These are phyloP conservation scores for Coniochaeta sp. DNA, from an alignment of 2,329 filamentous ascomycete species.

Conservation along the genomic window DNA sequence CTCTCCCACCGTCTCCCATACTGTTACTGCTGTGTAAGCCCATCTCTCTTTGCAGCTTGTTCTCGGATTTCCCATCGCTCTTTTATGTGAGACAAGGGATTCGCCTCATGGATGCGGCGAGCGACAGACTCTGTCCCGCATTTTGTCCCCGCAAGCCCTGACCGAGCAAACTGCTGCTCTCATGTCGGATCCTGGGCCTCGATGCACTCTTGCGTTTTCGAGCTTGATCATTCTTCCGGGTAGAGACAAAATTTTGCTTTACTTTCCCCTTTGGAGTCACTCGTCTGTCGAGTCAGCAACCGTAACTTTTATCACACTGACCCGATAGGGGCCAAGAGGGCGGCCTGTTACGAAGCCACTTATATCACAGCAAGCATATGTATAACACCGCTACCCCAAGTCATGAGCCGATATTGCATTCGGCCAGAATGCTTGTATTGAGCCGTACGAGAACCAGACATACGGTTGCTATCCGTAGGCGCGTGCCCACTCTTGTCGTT, in stretches of 20 bases:
- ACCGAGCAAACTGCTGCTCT: not conserved
- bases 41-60: not conserved
- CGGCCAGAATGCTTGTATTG: slow-evolving; percentile 1
- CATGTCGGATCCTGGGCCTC: not conserved
- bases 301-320: not conserved
- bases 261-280: not conserved
- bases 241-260: not conserved
- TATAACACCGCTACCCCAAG: slow-evolving; percentile 9
- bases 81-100: too few relatives aligned
- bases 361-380: slow-evolving; percentile 11
- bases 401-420: slow-evolving; percentile 2
- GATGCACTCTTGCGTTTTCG: not conserved
- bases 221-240: not conserved
- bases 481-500: not conserved
- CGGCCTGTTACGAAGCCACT: not conserved
- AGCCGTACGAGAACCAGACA: not conserved
- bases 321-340: not conserved
- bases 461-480: not conserved
- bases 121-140: not conserved
- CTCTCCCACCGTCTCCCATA: not conserved
- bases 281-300: not conserved
- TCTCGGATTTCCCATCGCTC: not conserved
- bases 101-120: not conserved
- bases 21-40: not conserved
- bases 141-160: not conserved